phyloP scores from a whole-genome alignment of 2,329 filamentous ascomycete species.

The Colletotrichum sp. region DNA sequence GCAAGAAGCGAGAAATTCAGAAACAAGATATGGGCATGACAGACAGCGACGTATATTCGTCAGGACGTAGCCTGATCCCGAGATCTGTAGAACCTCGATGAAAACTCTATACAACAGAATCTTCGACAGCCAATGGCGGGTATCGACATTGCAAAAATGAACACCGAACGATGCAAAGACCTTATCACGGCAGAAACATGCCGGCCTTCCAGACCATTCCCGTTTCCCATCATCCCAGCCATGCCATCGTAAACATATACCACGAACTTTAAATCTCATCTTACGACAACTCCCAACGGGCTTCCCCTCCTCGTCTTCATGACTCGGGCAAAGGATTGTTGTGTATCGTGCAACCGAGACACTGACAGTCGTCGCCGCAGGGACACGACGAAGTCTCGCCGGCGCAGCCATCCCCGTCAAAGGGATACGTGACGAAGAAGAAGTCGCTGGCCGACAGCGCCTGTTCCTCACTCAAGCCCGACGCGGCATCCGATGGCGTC shows the following conservation, averaged over 20 bases:
- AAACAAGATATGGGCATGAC: neutral
- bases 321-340: conserved; percentile 27
- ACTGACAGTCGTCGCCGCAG: conserved; percentile 65
- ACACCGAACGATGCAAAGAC: neutral
- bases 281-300: neutral
- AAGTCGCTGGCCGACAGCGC: conserved; percentile 57
- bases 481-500: conserved; percentile 53
- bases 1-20: neutral
- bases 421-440: conserved; percentile 64
- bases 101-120: neutral
- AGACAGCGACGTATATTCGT: neutral
- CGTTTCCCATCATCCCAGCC: neutral
- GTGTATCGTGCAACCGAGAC: conserved; percentile 62
- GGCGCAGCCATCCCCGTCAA: conserved; percentile 47
- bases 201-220: neutral
- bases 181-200: neutral
- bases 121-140: conserved; percentile 1
- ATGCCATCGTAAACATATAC: neutral
- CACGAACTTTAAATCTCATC: neutral
- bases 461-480: conserved; percentile 53
- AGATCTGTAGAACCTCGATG: neutral
- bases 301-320: neutral
- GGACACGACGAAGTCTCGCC: conserved; percentile 57
- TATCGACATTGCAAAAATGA: conserved; percentile 7
- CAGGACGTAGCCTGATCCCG: neutral